These are phyloP conservation scores for Emmonsia crescens DNA, from an alignment of 2,329 filamentous ascomycete species.

Conservation along the genomic window DNA sequence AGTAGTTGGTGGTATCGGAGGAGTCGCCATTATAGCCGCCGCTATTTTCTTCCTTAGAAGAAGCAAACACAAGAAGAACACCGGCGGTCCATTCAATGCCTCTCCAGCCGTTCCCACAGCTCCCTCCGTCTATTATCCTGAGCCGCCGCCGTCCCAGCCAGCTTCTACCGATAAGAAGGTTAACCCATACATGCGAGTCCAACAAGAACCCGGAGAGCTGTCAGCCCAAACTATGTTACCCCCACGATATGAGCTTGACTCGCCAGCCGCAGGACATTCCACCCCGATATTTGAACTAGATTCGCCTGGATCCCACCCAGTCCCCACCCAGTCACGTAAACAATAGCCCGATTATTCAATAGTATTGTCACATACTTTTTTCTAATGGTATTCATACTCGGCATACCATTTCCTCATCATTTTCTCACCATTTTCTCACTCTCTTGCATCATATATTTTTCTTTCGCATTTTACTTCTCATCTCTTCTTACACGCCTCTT, in stretches of 20 bases:
- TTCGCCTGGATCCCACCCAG: not conserved
- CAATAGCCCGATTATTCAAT: not conserved
- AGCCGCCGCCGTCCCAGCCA: not conserved
- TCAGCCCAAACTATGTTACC: not conserved
- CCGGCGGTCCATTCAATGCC: not conserved
- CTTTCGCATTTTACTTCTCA: not conserved
- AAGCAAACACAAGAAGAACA: not conserved
- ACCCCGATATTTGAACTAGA: not conserved
- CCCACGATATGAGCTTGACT: not conserved
- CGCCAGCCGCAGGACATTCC: not conserved
- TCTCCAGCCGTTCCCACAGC: not conserved
- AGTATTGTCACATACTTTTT: not conserved
- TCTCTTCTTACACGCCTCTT: not conserved
- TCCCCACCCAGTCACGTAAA: not conserved
- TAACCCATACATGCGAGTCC: not conserved
- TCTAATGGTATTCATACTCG: not conserved
- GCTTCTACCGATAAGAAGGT: not conserved
- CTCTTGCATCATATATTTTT: not conserved
- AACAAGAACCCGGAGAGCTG: not conserved
- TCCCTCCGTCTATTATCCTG: not conserved
- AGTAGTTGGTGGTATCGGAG: slow-evolving; percentile 14
- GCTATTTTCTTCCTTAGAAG: slow-evolving; percentile 3
- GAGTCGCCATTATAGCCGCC: slow-evolving; percentile 4
- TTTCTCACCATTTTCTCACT: not conserved
- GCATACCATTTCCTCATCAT: not conserved